Base-by-base conservation (phyloP, 2,329 filamentous ascomycete genomes). In the Pestalotiopsis sp. region DNA sequence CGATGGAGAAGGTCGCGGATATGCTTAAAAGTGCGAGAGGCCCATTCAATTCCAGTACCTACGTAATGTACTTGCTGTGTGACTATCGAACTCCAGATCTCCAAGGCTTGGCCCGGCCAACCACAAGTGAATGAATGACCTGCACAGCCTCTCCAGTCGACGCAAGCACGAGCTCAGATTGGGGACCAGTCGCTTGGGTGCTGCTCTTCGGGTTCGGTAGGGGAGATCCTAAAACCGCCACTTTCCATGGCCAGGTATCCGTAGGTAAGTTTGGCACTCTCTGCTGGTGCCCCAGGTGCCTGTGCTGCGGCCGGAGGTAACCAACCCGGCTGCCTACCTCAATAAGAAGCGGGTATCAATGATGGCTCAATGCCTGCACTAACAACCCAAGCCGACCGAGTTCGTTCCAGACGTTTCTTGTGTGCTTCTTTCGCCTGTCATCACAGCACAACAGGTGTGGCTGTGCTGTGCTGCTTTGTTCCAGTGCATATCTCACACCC, bases 71-170 rank as follows among this genome's bases (percentile, higher is more conserved):
- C 25, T 63, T 45, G 23, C 36, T 13, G 13, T 27, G 61, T 49
- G 23, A 49, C 12, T 4, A 45, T 12, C 38, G n/a, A 39, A 17
- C 9, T 23, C 31, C n/a, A 25, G 62, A 17, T 14, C 13, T 11
- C 17, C 17, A 23, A 7, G 25, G 23, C 49, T 36, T 20, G 41
- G 39, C n/a, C 61, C 25, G 13, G 13, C 61, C 63, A 57, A 66
- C 63, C 63, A 57, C 11, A 9, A 20, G 25, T 56, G 63, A 66
- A 23, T 66, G 63, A 57, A 66, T 66, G 63, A 66, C 49, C 31
- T 66, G 63, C 63, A 66, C 63, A 66, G 63, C 63, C 63, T 66
- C 63, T 57, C 27, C 25, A 20, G 61, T 23, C n/a, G 25, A 66
- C 63, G 63, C 63, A 66, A 66, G 49, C 63, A 39, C 63, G n/a